Evolutionary conservation across 176 grass and related monocot genomes (phyloP).

Genomic region (Puccinellia tenuiflora): DNA sequence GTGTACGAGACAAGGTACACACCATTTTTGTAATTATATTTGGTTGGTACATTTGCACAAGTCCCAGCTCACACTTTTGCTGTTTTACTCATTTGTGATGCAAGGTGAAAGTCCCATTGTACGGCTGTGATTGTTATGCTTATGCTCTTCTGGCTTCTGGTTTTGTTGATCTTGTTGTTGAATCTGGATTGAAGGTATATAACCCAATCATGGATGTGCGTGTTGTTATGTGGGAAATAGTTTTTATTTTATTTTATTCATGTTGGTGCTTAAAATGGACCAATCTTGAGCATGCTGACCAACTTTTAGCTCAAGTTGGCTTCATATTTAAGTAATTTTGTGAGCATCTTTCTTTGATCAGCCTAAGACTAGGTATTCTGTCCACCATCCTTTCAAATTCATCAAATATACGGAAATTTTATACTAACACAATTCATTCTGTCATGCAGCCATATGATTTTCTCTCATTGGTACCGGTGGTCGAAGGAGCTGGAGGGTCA

Average conservation of each 20-base stretch:
- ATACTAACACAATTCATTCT: not conserved
- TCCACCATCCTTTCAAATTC: not conserved
- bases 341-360: not conserved
- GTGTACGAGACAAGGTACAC: conserved; percentile 72
- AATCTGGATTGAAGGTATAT: conserved; percentile 93
- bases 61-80: conserved; percentile 5
- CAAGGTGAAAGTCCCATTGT: conserved; percentile 91
- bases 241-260: not conserved
- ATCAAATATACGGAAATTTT: not conserved
- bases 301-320: not conserved
- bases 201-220: not conserved
- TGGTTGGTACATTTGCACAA: not conserved
- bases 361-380: not conserved
- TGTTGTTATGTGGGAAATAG: not conserved
- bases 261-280: not conserved
- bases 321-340: not conserved
- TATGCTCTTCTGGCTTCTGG: conserved; percentile 92
- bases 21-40: conserved; percentile 7
- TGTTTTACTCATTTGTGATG: conserved; percentile 19
- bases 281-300: not conserved
- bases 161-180: conserved; percentile 88
- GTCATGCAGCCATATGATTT: conserved; percentile 71
- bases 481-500: conserved; percentile 82
- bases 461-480: conserved; percentile 73
- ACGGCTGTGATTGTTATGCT: conserved; percentile 98